These are phyloP conservation scores for Salvia rosmarinus DNA, from an alignment of 257 asterid genomes.

Conservation along the genomic window DNA sequence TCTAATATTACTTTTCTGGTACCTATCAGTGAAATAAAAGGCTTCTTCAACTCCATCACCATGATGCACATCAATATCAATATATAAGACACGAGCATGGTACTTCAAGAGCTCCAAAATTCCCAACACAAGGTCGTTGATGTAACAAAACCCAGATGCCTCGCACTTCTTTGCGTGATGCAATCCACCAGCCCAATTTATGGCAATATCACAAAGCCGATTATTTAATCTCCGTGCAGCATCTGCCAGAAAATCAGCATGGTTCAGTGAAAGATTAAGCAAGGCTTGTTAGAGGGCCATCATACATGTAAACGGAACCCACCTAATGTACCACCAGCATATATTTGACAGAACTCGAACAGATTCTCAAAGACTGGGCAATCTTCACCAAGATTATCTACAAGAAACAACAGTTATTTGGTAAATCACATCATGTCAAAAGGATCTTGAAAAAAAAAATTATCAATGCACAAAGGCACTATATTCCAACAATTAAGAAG, in stretches of 20 bases:
- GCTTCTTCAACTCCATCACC: conserved; percentile 99
- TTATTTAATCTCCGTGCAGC: conserved; percentile 95
- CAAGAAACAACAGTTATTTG: conserved; percentile 33
- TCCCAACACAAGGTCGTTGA: conserved; percentile 93
- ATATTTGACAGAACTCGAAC: conserved; percentile 96
- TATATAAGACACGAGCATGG: conserved; percentile 92
- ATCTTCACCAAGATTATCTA: conserved; percentile 97
- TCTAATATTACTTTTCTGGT: conserved; percentile 21
- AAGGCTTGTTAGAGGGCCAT: conserved; percentile 19
- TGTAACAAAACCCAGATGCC: conserved; percentile 99
- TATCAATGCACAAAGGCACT: background rate
- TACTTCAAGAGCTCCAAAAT: conserved; percentile 95
- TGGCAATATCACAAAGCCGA: conserved; percentile 85
- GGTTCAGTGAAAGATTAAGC: conserved; percentile 29
- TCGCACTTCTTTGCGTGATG: conserved; percentile 99
- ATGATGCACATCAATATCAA: conserved; percentile 98
- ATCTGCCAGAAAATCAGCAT: conserved; percentile 53
- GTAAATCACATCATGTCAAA: conserved; percentile 8
- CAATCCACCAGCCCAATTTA: conserved; percentile 99
- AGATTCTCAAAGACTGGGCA: conserved; percentile 95
- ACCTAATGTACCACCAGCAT: conserved; percentile 99
- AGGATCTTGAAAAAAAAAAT: background rate
- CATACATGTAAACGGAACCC: conserved; percentile 24
- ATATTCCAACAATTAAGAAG: background rate
- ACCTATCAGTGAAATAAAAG: conserved; percentile 95